A percentile compares a stretch with the other conserved stretches of the same genome.
phyloP scores from a whole-genome alignment of 768 basidiomycete genomes.

The Rhodocollybia butyracea region DNA sequence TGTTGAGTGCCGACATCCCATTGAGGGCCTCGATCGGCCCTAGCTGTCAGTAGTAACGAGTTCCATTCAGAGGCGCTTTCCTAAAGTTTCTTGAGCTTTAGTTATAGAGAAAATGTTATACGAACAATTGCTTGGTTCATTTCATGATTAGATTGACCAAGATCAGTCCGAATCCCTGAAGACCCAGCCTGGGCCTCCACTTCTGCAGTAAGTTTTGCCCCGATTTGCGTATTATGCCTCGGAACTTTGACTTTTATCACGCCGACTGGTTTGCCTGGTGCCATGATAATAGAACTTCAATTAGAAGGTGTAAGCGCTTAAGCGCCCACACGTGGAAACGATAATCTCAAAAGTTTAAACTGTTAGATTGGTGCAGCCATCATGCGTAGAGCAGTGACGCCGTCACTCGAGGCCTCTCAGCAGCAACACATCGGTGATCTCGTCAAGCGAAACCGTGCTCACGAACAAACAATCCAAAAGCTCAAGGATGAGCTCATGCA shows the following conservation, averaged over 20 bases:
- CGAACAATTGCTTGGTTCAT: conserved; percentile 66
- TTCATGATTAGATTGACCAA: conserved; percentile 61
- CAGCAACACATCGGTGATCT: conserved; percentile 72
- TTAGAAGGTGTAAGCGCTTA: not conserved
- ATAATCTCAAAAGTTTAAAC: no score
- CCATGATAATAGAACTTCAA: conserved; percentile 36
- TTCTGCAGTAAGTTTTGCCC: conserved; percentile 56
- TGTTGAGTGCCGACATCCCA: conserved; percentile 88
- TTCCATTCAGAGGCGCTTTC: conserved; percentile 89
- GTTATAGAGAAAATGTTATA: conserved; percentile 13
- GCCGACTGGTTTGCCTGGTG: conserved; percentile 54
- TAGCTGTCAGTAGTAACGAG: conserved; percentile 70
- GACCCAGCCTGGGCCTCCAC: conserved; percentile 54
- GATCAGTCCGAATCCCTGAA: conserved; percentile 49
- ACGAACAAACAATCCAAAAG: conserved; percentile 58
- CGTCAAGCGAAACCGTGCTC: conserved; percentile 61
- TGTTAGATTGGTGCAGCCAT: no score
- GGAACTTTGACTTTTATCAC: conserved; percentile 66
- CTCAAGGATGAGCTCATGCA: conserved; percentile 44
- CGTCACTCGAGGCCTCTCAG: conserved; percentile 51
- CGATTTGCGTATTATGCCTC: conserved; percentile 73
- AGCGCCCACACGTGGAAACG: no score
- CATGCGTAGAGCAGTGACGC: conserved; percentile 12
- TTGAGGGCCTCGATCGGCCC: conserved; percentile 80
- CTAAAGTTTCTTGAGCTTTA: conserved; percentile 21